Base-by-base conservation (phyloP, 495 filamentous ascomycete genomes). In the Friedmanniomyces simplex region DNA sequence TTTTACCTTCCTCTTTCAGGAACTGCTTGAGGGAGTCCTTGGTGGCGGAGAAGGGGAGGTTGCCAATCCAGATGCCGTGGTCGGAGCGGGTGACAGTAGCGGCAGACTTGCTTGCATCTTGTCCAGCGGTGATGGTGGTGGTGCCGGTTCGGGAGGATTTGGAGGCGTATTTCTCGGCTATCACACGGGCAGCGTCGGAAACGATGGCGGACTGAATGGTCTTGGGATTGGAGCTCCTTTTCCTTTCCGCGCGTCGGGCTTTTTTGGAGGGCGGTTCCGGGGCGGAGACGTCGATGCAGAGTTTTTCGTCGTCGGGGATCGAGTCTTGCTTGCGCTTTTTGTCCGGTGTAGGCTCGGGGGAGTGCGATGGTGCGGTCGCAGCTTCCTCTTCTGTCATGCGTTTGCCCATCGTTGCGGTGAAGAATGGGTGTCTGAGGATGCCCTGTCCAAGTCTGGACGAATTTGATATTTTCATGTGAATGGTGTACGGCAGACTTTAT, bases 191-290 rank as follows among this genome's bases (percentile, higher is more conserved):
- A 3, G 37, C 45, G 10, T 54, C 47, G 20, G 61, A 21, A 34
- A 22, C 18, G 10, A 42, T 37, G 34, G 54, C 39, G 47, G 55
- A n/a, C 28, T 52, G 52, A 16, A 22, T 59, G 43, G 41, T 45
- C 30, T 52, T 58, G 55, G 45, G 16, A 7, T 58, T 56, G 24
- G 47, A 20, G 3, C 10, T 42, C 1, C 24, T 32, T 30, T 72
- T 74, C 55, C 69, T 72, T 6, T 68, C 69, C 58, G 52, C 57
- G 24, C 72, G 66, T 18, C 65, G 58, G 14, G 65, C 71, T 71
- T 93, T 95, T 70, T 96, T 97, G 42, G 94, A 97, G 5, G 87
- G 86, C 13, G 93, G 93, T 67, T 96, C 89, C 5, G 93, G 91
- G 46, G 85, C 82, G 57, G 73, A 77, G 58, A 97, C 72, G 71